Evolutionary conservation across 306 rosid species (phyloP), one percentile per base, ranked within the genome.

Genomic region (Alnus rubra): DNA sequence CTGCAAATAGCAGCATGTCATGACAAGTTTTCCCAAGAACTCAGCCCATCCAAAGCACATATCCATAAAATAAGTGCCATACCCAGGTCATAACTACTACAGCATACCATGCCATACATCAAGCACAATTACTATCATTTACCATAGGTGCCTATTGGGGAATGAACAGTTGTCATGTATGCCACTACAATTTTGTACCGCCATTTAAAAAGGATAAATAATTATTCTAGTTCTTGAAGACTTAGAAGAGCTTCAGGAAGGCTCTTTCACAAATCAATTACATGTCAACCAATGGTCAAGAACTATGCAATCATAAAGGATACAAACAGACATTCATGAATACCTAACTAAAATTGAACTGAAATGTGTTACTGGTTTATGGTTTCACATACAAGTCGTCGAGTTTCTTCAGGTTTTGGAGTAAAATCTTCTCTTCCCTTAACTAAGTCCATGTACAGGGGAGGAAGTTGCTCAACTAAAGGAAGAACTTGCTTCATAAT

Each of bases 401-500:
- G 88, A 56, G 98, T 92, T 85, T 95, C 98, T 81, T 95, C 98
- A 5, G 98, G 98, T 84, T 88, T 92, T 74, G 98, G 98, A 74
- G 45, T 82, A 74, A 95, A 92, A 64, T 95, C 94, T 80, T 92
- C 97, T 84, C 92, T 88, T 87, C 98, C 98, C 68, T 90, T 90
- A 63, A 87, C 91, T 79, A 95, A 85, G 71, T 95, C 98, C 98
- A 88, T 90, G 87, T 95, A 95, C 90, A 95, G 77, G 54, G 98
- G 98, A 75, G 97, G 98, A 58, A 95, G 94, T 83, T 95, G 98
- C 91, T 91, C 98, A 80, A 95, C 92, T 76, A 95, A 86, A 80
- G 98, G 98, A 84, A 93, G 87, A 86, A 90, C 96, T 90, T 95
- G 98, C 91, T 92, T 95, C 98, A 95, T 81, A 78, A 95, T 86